Evolutionary conservation across 495 filamentous ascomycete genomes (phyloP), one percentile per base, ranked within the genome.

Genomic region (Xylaria bambusicola): DNA sequence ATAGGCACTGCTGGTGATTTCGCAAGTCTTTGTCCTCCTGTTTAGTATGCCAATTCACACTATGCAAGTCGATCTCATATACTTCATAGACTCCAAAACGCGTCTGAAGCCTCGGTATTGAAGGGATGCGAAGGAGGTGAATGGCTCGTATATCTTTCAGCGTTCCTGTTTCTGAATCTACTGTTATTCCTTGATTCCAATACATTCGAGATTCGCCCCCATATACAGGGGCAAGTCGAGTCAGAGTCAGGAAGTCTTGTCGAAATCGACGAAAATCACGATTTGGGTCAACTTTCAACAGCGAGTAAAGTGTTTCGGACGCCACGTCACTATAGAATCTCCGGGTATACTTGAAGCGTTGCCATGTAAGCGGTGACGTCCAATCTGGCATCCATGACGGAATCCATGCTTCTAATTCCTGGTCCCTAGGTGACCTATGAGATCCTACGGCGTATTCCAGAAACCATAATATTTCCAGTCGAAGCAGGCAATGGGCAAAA

Each of bases 401-500:
- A 20, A 26, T 18, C 20, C n/a, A 54, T 13, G 6, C 7, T 13
- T 38, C 6, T 38, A 10, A 5, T 33, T 6, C 31, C 10, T 38
- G 36, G 36, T 13, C 13, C 15, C 42, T 29, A 17, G 23, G 24
- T 9, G 24, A 24, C 6, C 8, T 38, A 13, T 13, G 5, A 46
- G 17, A 4, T 21, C 49, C 58, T 12, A 13, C 17, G n/a, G 45
- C 33, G 27, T 33, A 24, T 24, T 17, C 26, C 24, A 62, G 53
- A 48, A 62, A 52, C 45, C 47, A 50, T 5, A n/a, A 21, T 24
- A 15, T 31, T 1, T 56, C 29, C 23, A 62, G 31, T 20, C 58
- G 54, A 3, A 62, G 21, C 8, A 68, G 18, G 21, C 47, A 68
- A 46, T 70, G 60, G 4, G 67, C 67, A 58, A 63, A 58, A 27